Conservation (phyloP, 1,284 basidiomycete species). For the Mycosarcoma maydis region DNA sequence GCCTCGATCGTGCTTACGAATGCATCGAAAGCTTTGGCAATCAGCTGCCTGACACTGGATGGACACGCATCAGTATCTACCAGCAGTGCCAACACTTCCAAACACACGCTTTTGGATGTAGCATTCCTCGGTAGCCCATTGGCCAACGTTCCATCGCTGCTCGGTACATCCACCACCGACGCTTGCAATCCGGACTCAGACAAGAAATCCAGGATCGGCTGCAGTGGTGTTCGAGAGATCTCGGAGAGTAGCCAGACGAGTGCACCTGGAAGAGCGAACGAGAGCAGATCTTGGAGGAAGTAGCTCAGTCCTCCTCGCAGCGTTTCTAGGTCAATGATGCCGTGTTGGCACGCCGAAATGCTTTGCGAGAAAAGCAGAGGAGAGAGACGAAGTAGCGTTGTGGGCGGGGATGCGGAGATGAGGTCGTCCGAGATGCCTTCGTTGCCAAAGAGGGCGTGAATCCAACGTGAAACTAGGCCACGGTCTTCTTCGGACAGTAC, state of each 20-base stretch:
- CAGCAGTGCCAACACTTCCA: conserved; percentile 37
- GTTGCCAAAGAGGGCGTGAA: conserved; percentile 66
- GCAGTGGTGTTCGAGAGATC: conserved; percentile 14
- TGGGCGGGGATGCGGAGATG: conserved; percentile 68
- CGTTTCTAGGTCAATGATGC: conserved; percentile 70
- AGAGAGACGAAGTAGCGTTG: conserved; percentile 68
- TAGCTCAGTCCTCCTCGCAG: conserved; percentile 70
- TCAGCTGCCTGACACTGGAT: conserved; percentile 16
- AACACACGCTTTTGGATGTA: conserved; percentile 19
- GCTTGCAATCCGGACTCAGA: conserved; percentile 12
- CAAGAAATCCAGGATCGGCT: conserved; percentile 24
- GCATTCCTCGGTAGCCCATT: conserved; percentile 32
- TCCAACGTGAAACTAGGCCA: conserved; percentile 64
- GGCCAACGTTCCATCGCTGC: conserved; percentile 23
- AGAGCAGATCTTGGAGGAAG: conserved; percentile 71
- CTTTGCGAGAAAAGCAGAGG: conserved; percentile 70
- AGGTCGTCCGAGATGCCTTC: conserved; percentile 68
- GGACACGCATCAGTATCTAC: conserved; percentile 36
- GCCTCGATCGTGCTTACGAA: conserved; percentile 16
- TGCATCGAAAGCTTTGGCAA: conserved; percentile 9
- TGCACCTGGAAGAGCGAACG: conserved; percentile 70
- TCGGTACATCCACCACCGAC: conserved; percentile 22
- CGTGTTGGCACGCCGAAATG: conserved; percentile 68
- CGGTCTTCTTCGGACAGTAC: conserved; percentile 64
- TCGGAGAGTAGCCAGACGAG: conserved; percentile 59